phyloP scores from a whole-genome alignment of 164 flowering plant genomes.

The Houttuynia cordata region DNA sequence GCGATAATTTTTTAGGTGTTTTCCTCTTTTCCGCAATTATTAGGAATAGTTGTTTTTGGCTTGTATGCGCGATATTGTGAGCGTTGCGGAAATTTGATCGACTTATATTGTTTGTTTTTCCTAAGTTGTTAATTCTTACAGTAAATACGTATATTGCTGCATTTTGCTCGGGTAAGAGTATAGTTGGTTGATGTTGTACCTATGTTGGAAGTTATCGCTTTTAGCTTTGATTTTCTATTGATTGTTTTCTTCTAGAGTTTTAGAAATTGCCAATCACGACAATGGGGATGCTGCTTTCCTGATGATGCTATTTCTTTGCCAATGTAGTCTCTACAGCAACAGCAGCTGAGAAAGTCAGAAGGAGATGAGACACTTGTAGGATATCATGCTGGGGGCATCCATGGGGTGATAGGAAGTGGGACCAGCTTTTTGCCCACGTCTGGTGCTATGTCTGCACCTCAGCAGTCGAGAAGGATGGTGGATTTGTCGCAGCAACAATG shows the following conservation, averaged over 20 bases:
- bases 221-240: neutral
- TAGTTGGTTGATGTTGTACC: neutral
- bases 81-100: neutral
- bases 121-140: neutral
- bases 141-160: neutral
- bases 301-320: constrained; percentile 1
- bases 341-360: constrained; percentile 60
- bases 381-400: constrained; percentile 57
- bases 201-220: neutral
- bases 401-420: constrained; percentile 45
- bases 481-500: constrained; percentile 58
- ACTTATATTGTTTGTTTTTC: too few relatives aligned
- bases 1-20: too few relatives aligned
- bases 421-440: constrained; percentile 45
- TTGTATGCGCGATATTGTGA: neutral
- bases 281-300: neutral
- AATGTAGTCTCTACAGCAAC: constrained; percentile 57
- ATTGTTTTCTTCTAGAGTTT: neutral
- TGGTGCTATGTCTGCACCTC: constrained; percentile 44
- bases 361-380: constrained; percentile 64
- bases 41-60: too few relatives aligned
- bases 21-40: neutral
- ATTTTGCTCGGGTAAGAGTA: neutral
- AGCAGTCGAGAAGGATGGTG: constrained; percentile 42
- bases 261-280: neutral